Evolutionary conservation across 2,329 filamentous ascomycete genomes (phyloP), one percentile per base, ranked within the genome.

Genomic region (Fusarium humuli): DNA sequence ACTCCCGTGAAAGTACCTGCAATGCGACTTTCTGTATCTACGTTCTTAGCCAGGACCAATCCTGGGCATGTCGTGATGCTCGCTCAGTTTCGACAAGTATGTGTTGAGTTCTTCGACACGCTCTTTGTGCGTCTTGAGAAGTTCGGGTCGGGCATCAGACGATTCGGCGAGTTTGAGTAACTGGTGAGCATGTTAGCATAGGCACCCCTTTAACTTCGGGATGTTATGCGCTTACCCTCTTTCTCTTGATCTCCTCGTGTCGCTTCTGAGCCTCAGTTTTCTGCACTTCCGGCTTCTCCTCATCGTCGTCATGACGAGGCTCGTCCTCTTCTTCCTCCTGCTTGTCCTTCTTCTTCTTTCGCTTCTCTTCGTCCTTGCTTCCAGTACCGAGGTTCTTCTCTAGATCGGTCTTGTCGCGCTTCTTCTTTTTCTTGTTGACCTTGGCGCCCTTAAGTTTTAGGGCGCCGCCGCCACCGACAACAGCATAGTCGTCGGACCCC

Each of bases 91-190:
- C 71, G 93, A 96, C 37, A 99, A 83, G 79, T 98, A 98, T 69
- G 92, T 93, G 79, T 99, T 99, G 74, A 98, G 83, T 79, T 98
- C 94, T 80, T 98, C 94, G 45, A 99, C 95, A 13, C 94, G 90
- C 83, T 99, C 93, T 79, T 98, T 98, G 81, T 99, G 96, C 30
- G 94, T 97, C 85, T 98, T 98, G 72, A 95, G 88, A 18, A 97
- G 91, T 78, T 98, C 94, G 16, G 91, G 89, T 49, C 85, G 80
- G 10, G 83, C 79, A 9, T 81, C 81, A 4, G 85, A 84, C 6
- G 83, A 82, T 77, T 92, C 90, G 46, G 97, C 83, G 67, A 94
- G 86, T 76, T 97, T 91, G 74, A 96, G 89, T 75, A 98, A 84
- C 93, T 96, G 72, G 66, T 34, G 40, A 23, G 7, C 6, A 48